Evolutionary conservation across 169 alveolate genomes (phyloP).

Genomic region (Cryptosporidium ubiquitum): DNA sequence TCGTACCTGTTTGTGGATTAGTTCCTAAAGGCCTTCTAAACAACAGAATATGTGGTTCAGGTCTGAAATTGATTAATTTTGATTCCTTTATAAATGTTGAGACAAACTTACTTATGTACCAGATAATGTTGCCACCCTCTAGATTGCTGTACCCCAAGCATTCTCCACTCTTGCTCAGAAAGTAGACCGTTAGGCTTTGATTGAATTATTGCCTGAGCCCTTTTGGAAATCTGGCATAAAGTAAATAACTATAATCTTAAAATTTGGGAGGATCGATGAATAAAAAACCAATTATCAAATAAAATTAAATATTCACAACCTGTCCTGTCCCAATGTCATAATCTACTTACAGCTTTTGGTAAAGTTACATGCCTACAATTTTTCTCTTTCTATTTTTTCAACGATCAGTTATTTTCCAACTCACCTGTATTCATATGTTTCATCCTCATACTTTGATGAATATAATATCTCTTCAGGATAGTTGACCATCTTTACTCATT

Average conservation of each 20-base stretch:
- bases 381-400: not conserved
- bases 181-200: conserved; percentile 73
- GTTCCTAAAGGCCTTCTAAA: conserved; percentile 92
- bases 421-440: conserved; percentile 87
- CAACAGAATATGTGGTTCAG: conserved; percentile 92
- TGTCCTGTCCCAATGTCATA: not conserved
- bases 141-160: conserved; percentile 79
- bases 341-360: conserved; percentile 74
- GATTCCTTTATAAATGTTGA: not conserved
- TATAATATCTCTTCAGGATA: conserved; percentile 88
- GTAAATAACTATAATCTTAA: not conserved
- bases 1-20: conserved; percentile 89
- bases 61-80: conserved; percentile 75
- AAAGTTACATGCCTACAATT: conserved; percentile 75
- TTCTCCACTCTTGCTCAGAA: conserved; percentile 80
- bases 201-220: conserved; percentile 67
- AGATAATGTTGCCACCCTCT: conserved; percentile 81
- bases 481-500: conserved; percentile 73
- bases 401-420: conserved; percentile 41
- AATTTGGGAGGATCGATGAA: not conserved
- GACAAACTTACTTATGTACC: conserved; percentile 51
- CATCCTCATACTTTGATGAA: conserved; percentile 89
- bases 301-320: not conserved
- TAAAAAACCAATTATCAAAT: not conserved
- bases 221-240: conserved; percentile 21